These are phyloP conservation scores for Lentinula detonsa DNA, from an alignment of 768 basidiomycete genomes.

Conservation along the genomic window DNA sequence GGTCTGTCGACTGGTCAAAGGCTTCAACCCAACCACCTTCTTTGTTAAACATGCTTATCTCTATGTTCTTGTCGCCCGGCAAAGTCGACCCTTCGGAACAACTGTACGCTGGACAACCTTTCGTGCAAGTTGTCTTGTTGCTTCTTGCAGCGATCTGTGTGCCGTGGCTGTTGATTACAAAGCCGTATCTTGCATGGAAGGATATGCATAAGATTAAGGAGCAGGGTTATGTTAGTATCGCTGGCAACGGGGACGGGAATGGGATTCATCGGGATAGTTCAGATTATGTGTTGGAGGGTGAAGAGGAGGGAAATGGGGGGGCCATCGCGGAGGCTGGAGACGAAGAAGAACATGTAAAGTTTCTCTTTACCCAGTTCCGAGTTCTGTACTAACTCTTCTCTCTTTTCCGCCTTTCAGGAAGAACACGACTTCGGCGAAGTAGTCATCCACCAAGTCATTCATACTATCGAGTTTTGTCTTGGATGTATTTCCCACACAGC, in stretches of 20 bases:
- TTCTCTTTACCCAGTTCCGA: conserved; percentile 12
- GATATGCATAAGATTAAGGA: conserved; percentile 80
- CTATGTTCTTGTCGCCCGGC: conserved; percentile 93
- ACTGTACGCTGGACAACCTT: conserved; percentile 84
- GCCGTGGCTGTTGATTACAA: conserved; percentile 89
- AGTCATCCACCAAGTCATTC: conserved; percentile 95
- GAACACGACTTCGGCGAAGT: conserved; percentile 93
- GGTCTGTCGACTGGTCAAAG: conserved; percentile 87
- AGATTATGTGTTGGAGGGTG: conserved; percentile 64
- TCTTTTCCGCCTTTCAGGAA: conserved; percentile 38
- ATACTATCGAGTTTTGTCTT: conserved; percentile 98
- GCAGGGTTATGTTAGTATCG: conserved; percentile 66
- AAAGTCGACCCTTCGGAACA: conserved; percentile 59
- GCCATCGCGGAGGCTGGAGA: conserved; percentile 66
- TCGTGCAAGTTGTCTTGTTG: conserved; percentile 75
- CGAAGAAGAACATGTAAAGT: conserved; percentile 64
- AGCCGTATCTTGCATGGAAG: conserved; percentile 89
- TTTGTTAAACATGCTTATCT: conserved; percentile 91
- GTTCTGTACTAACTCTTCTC: background rate
- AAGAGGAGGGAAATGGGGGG: conserved; percentile 76
- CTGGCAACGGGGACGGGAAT: conserved; percentile 43
- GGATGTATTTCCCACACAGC: conserved; percentile 98
- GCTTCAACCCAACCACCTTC: conserved; percentile 73
- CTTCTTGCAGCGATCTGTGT: conserved; percentile 81
- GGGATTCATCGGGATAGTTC: conserved; percentile 45